Conservation (phyloP, 345 rosid genomes). For the Eutrema yunnanense region DNA sequence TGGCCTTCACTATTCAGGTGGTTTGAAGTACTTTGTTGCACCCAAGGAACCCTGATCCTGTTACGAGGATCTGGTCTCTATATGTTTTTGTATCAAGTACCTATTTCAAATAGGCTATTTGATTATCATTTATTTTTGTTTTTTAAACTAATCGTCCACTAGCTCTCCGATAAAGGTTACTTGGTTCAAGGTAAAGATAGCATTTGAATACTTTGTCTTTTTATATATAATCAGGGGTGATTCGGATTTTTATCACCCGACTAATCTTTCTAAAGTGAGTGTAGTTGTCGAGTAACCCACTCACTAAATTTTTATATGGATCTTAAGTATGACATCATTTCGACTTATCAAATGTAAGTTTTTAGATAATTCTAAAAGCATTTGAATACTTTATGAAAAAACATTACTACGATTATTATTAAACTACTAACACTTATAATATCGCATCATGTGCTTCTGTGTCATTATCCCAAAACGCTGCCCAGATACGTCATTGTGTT, state of each 20-base stretch:
- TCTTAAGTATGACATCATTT: no score
- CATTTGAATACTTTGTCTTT: not conserved
- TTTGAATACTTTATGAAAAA: not conserved
- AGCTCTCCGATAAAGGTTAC: not conserved
- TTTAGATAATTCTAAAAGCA: no score
- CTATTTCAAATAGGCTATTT: no score
- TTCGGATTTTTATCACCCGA: no score
- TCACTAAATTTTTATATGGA: no score
- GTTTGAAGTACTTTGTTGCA: slow-evolving; percentile 9
- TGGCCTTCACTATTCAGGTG: slow-evolving; percentile 16
- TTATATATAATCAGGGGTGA: no score
- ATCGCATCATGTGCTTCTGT: not conserved
- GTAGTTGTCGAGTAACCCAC: no score
- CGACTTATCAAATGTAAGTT: no score
- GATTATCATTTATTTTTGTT: not conserved
- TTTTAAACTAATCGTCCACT: not conserved
- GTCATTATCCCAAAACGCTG: no score
- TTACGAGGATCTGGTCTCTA: slow-evolving; percentile 18
- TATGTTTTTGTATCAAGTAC: not conserved
- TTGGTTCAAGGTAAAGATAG: not conserved
- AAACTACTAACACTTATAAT: not conserved
- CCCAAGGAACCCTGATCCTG: slow-evolving; percentile 18
- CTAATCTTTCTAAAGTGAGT: no score
- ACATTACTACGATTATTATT: not conserved
- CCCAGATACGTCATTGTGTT: no score